Evolutionary conservation across 2,329 filamentous ascomycete genomes (phyloP), one percentile per base, ranked within the genome.

Genomic region (Venturiaceae sp.): DNA sequence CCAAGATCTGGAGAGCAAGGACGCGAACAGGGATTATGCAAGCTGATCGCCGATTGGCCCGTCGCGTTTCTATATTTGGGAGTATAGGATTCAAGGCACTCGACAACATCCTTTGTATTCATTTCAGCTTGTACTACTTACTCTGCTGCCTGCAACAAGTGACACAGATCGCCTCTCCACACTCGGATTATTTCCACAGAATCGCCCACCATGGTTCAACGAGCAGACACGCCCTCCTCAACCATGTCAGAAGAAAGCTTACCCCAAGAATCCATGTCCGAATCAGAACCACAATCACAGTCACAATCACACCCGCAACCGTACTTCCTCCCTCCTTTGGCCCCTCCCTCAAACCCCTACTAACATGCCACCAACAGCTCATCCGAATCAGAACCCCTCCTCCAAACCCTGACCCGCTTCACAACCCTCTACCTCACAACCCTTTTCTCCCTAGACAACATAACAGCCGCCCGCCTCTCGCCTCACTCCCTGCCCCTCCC

Each of bases 361-460:
- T 50, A 50, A 50, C 23, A 30, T 7, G n/a, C n/a, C n/a, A n/a
- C n/a, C n/a, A n/a, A n/a, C n/a, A n/a, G n/a, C n/a, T 9, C 16
- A 30, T 30, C 14, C 14, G 30, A 26, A 13, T 50, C 44, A 50
- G 44, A 50, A 50, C 44, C 44, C 44, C 19, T 50, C 26, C 44
- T 50, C 16, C 13, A 34, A 3, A 37, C 67, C 9, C 52, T 70
- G 59, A 57, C 66, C 33, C 64, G 67, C 62, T 72, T 72, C 66
- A 30, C 71, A 60, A 67, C 68, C 32, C 69, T 72, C 53, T 72
- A 72, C 63, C 54, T 72, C 47, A 71, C 70, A n/a, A 72, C 70
- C 0, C 67, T 72, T 61, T 72, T 72, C 66, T 67, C 64, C 57
- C 60, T 71, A 58, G 70, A 72, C 58, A 65, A 68, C 54, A 71